Base-by-base conservation (phyloP, 2,329 filamentous ascomycete species). In the Claviceps cyperi region DNA sequence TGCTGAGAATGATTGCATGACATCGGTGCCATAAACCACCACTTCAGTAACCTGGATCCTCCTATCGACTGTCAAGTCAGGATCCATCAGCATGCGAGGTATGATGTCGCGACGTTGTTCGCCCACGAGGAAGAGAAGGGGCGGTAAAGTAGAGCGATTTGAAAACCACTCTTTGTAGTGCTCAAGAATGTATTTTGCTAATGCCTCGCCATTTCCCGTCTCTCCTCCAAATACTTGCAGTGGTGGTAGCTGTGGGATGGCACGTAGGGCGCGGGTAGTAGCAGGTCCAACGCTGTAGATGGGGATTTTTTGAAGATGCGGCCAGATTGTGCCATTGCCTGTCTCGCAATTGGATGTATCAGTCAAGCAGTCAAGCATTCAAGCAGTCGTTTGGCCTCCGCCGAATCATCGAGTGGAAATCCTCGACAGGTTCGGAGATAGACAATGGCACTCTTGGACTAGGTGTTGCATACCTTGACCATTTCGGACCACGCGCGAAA, bases 51-150 rank as follows among this genome's bases (percentile, higher is more conserved):
- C 84, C 7, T 65, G 66, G 21, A 92, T 84, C 46, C 77, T 71
- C 48, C 66, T 64, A 14, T 69, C 60, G 0, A 62, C 55, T 0
- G 74, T 64, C 8, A 89, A 66, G 0, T 62, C 58, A 0, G 69
- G 61, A 39, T 77, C 75, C 72, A 81, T 85, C 38, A 97, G 69
- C 1, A 79, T 87, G 58, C 78, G 86, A 1, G 92, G 90, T 55
- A 98, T 95, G 56, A 95, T 80, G 63, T 97, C 92, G 43, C 92
- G 73, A 50, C 89, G 78, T 62, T 90, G 86, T 62, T 96, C 91
- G 19, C 92, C 92, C 0, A 94, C 89, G 14, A 94, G 76, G 64
- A 97, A 98, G 1, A 97, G 69, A 5, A 97, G 64, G 0, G 84
- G 76, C 0, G 79, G 80, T 58, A 80, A 79, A 14, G 56, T 58